These are phyloP conservation scores for Scopulariopsis brevicaulis DNA, from an alignment of 2,329 filamentous ascomycete species.

Conservation along the genomic window DNA sequence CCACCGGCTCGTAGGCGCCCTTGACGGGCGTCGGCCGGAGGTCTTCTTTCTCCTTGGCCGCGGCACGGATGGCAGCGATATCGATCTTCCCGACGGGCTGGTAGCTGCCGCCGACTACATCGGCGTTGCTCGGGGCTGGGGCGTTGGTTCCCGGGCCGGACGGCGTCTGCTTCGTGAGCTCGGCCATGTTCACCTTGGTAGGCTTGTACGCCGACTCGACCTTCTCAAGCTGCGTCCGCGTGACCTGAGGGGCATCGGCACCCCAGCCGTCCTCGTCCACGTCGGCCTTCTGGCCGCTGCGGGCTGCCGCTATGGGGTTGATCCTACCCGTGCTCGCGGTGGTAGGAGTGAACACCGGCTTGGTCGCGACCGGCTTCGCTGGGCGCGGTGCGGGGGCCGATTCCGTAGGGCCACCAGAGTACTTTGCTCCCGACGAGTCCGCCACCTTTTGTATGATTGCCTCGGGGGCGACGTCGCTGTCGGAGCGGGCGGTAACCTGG, in stretches of 20 bases:
- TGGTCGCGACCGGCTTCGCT: constrained; percentile 68
- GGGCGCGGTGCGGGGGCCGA: constrained; percentile 28
- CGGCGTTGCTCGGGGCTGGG: constrained; percentile 15
- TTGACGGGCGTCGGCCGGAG: constrained; percentile 79
- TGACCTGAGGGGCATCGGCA: constrained; percentile 81
- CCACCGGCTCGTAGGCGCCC: constrained; percentile 86
- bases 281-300: constrained; percentile 42
- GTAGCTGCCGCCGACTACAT: constrained; percentile 77
- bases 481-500: constrained; percentile 89
- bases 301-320: constrained; percentile 57
- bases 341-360: constrained; percentile 85
- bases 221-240: constrained; percentile 79
- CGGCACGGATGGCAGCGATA: constrained; percentile 78
- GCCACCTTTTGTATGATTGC: constrained; percentile 86
- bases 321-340: constrained; percentile 37
- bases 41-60: constrained; percentile 57
- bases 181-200: constrained; percentile 87
- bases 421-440: constrained; percentile 91
- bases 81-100: constrained; percentile 97
- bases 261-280: constrained; percentile 90
- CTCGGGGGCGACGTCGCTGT: constrained; percentile 78
- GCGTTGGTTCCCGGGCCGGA: constrained; percentile 20
- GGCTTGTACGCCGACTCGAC: constrained; percentile 89
- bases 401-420: constrained; percentile 50
- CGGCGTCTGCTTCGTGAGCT: constrained; percentile 63